Conservation (phyloP, 495 filamentous ascomycete genomes). For the Podospora appendiculata region DNA sequence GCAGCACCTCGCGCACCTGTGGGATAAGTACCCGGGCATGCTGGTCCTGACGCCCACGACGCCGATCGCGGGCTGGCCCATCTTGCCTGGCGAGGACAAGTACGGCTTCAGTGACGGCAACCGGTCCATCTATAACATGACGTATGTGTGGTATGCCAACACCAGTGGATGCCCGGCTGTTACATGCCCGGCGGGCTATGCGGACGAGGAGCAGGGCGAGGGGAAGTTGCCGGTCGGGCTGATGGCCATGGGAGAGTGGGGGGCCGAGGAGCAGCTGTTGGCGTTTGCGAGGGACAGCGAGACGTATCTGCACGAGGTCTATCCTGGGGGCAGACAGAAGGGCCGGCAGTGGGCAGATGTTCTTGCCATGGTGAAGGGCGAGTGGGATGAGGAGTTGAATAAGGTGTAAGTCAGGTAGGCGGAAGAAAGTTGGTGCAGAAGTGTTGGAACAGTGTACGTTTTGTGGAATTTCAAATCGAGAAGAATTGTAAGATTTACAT, state of each 20-base stretch:
- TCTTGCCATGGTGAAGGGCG: slow-evolving; percentile 19
- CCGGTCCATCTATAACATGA: slow-evolving; percentile 67
- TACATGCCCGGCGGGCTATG: slow-evolving; percentile 71
- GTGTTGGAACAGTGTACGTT: neutral
- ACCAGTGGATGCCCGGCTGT: slow-evolving; percentile 73
- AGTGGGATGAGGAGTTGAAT: neutral
- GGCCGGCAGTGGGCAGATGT: slow-evolving; percentile 37
- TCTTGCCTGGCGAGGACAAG: slow-evolving; percentile 38
- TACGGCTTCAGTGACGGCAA: slow-evolving; percentile 71
- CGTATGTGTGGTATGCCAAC: slow-evolving; percentile 85
- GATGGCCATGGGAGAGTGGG: slow-evolving; percentile 90
- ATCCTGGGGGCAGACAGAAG: slow-evolving; percentile 29
- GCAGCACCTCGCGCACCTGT: slow-evolving; percentile 72
- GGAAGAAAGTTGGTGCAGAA: neutral
- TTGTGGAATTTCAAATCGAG: no score
- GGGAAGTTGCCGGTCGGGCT: slow-evolving; percentile 63
- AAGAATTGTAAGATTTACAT: no score
- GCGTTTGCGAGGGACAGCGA: slow-evolving; percentile 67
- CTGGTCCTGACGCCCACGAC: slow-evolving; percentile 74
- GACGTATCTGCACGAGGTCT: slow-evolving; percentile 30
- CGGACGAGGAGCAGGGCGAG: slow-evolving; percentile 36
- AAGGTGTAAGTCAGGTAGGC: neutral
- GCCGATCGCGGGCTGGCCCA: slow-evolving; percentile 68
- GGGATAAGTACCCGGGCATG: slow-evolving; percentile 61
- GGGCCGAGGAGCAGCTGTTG: slow-evolving; percentile 69